Evolutionary conservation across 805 yeast genomes (phyloP), one percentile per base, ranked within the genome.

Genomic region (Saccharomycopsis selenospora): DNA sequence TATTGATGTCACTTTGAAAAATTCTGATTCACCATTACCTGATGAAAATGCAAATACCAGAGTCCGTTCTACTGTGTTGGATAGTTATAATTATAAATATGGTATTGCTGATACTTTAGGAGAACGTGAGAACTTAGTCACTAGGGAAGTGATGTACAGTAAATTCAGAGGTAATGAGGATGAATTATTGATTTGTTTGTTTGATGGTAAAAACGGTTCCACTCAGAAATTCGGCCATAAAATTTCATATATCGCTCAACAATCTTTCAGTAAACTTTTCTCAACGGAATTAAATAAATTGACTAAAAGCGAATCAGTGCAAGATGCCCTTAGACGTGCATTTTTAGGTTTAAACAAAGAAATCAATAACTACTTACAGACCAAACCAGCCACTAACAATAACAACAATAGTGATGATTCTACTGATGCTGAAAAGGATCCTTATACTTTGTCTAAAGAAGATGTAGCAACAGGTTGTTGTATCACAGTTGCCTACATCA

Each of bases 61-160:
- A 67, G 83, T 93, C 17, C 79, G 99, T 57, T 87, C 97, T 0
- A 85, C 95, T 0, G 91, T 90, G 13, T 83, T 96, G 0, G 83
- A 79, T 44, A 66, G 87, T 20, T 82, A 83, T 43, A 77, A 76
- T 42, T 76, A 85, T 68, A 80, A 88, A 0, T 88, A 89, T 60
- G 99, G 99, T 61, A 89, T 93, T 44, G 84, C 97, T 1, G 99
- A 93, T 64, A 71, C 83, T 3, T 70, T 91, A 56, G 96, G 96
- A 1, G 71, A 71, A 46, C 68, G 80, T 45, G 77, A 78, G 23
- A 69, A 71, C 42, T 75, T 93, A 2, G 76, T 89, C 0, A 77
- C 83, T 4, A 76, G 95, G 59, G 99, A 93, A 66, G 79, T 86
- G 36, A 90, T 93, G 29, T 76, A 85, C 55, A 96, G 89, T 59